These are phyloP conservation scores for Salix koriyanagi DNA, from an alignment of 345 rosid species.

Conservation along the genomic window DNA sequence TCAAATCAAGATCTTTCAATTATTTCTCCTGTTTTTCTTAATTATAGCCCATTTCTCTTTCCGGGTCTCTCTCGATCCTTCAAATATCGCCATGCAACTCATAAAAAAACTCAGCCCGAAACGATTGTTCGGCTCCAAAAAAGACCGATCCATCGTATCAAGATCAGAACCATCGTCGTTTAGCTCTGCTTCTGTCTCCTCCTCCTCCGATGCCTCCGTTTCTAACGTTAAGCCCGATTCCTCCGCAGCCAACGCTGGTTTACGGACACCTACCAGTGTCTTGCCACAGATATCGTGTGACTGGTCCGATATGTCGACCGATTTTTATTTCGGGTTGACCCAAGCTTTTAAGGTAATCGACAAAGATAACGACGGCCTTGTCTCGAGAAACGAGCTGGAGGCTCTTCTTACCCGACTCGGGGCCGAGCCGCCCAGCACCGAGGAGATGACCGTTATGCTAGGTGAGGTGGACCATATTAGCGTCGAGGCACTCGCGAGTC, in stretches of 20 bases:
- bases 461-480: slow-evolving; percentile 55
- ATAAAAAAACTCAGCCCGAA: slow-evolving; percentile 53
- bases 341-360: slow-evolving; percentile 55
- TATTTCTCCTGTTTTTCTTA: background rate
- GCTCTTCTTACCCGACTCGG: slow-evolving; percentile 53
- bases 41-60: background rate
- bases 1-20: slow-evolving; percentile 13
- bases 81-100: slow-evolving; percentile 37
- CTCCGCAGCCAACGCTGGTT: background rate
- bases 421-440: slow-evolving; percentile 46
- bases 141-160: slow-evolving; percentile 38
- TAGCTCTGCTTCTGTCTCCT: slow-evolving; percentile 36
- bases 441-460: slow-evolving; percentile 60
- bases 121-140: slow-evolving; percentile 50
- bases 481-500: slow-evolving; percentile 49
- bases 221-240: slow-evolving; percentile 20
- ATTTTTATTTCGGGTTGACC: slow-evolving; percentile 31
- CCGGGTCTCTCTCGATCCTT: background rate
- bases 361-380: slow-evolving; percentile 50
- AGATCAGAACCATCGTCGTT: slow-evolving; percentile 59
- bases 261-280: slow-evolving; percentile 68
- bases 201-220: slow-evolving; percentile 28
- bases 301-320: slow-evolving; percentile 40
- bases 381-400: slow-evolving; percentile 57
- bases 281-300: slow-evolving; percentile 41